phyloP scores from a whole-genome alignment of 805 yeast genomes.

The Starmerella lactis-condensi region DNA sequence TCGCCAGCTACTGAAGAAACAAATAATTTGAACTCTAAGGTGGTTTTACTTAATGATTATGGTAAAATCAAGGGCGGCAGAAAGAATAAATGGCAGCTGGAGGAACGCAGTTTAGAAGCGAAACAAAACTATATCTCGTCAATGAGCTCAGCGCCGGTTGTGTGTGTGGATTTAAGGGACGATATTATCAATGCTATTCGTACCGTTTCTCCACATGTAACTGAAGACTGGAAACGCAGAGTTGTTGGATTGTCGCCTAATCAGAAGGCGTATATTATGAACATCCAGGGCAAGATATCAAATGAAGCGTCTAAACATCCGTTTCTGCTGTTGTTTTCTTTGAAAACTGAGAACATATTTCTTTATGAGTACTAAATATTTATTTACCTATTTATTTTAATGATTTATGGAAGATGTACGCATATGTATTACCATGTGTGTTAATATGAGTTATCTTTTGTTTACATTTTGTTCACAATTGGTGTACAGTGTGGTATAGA shows the following conservation, averaged over 20 bases:
- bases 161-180: conserved; percentile 61
- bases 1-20: conserved; percentile 2
- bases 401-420: neutral
- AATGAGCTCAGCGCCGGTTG: conserved; percentile 49
- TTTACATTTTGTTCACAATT: neutral
- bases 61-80: conserved; percentile 54
- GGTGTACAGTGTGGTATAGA: no score
- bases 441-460: neutral
- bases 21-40: neutral
- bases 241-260: conserved; percentile 70
- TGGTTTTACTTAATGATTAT: conserved; percentile 56
- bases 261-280: conserved; percentile 62
- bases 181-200: conserved; percentile 67
- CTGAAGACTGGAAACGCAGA: conserved; percentile 45
- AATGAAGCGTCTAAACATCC: conserved; percentile 59
- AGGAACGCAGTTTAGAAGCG: conserved; percentile 51
- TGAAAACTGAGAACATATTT: conserved; percentile 56
- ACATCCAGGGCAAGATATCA: conserved; percentile 47
- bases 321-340: conserved; percentile 50
- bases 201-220: conserved; percentile 17
- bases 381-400: neutral
- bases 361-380: conserved; percentile 31
- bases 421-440: neutral
- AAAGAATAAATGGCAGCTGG: conserved; percentile 62
- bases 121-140: conserved; percentile 35